Percentiles rank a stretch among this genome's conserved stretches.
Conservation (phyloP, 108 stramenopile species). For the Chaetoceros tenuissimus region DNA sequence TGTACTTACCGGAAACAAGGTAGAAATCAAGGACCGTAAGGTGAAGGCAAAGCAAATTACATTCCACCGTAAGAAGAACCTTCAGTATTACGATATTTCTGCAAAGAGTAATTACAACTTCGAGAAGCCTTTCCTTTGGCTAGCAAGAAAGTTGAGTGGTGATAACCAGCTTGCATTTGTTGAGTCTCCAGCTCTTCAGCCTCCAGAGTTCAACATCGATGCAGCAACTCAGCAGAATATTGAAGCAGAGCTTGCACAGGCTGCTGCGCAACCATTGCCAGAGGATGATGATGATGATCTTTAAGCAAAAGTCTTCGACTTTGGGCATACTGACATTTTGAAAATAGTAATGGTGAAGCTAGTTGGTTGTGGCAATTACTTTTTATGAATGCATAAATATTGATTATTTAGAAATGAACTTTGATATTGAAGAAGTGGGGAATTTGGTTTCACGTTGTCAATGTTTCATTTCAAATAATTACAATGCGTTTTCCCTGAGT, state of each 20-base stretch:
- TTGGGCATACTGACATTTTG: too few species aligned
- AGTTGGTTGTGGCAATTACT: too few species aligned
- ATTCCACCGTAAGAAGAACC: slow-evolving; percentile 99
- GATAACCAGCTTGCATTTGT: slow-evolving; percentile 96
- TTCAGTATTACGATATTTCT: slow-evolving; percentile 99
- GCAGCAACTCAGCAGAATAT: slow-evolving; percentile 81
- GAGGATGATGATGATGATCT: slow-evolving; percentile 97
- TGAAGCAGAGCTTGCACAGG: slow-evolving; percentile 79
- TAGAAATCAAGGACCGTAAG: slow-evolving; percentile 99
- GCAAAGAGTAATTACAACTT: slow-evolving; percentile 99
- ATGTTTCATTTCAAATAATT: too few species aligned
- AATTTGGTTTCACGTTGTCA: too few species aligned
- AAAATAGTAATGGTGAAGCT: too few species aligned
- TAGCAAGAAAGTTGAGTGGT: slow-evolving; percentile 95
- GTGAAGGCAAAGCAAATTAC: slow-evolving; percentile 99
- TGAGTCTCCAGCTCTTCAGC: slow-evolving; percentile 95
- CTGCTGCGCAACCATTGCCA: slow-evolving; percentile 90
- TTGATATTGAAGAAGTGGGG: too few species aligned
- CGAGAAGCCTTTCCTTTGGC: slow-evolving; percentile 99
- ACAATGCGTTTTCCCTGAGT: too few species aligned
- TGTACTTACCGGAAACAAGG: slow-evolving; percentile 98
- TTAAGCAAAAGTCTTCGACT: slow-evolving; percentile 25
- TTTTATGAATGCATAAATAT: too few species aligned
- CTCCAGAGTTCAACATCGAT: slow-evolving; percentile 93
- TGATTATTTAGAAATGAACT: too few species aligned